Evolutionary conservation across 148 eudicot species (phyloP).

Genomic region (Pouteria glomerata): DNA sequence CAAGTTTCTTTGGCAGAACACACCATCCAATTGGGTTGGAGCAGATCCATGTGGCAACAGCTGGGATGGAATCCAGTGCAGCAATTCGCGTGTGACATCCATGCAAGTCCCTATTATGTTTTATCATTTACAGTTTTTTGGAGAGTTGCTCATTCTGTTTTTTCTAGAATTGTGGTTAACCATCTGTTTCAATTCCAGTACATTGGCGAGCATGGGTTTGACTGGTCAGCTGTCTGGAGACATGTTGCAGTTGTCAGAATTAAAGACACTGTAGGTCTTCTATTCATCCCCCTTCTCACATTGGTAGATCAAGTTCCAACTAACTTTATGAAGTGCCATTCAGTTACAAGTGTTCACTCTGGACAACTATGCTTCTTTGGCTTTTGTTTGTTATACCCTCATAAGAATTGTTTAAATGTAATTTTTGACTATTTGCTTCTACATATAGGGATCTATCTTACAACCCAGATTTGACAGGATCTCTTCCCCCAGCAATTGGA

Average conservation of each 20-base stretch:
- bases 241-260: constrained; percentile 43
- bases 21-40: constrained; percentile 54
- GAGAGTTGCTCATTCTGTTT: neutral
- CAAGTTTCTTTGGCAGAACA: constrained; percentile 37
- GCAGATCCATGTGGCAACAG: constrained; percentile 53
- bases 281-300: neutral
- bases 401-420: neutral
- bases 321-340: neutral
- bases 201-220: constrained; percentile 47
- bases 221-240: constrained; percentile 63
- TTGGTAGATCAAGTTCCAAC: neutral
- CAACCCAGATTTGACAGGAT: constrained; percentile 58
- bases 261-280: constrained; percentile 55
- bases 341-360: neutral
- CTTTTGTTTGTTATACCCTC: neutral
- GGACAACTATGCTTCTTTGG: neutral
- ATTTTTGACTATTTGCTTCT: neutral
- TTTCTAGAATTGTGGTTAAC: neutral
- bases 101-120: constrained; percentile 31
- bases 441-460: constrained; percentile 70
- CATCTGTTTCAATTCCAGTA: constrained; percentile 31
- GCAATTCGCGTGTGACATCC: constrained; percentile 39
- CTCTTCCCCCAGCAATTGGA: constrained; percentile 64
- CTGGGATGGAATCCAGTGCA: constrained; percentile 75
- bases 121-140: neutral